These are phyloP conservation scores for Lactifluus echinatus DNA, from an alignment of 768 basidiomycete species.

Conservation along the genomic window DNA sequence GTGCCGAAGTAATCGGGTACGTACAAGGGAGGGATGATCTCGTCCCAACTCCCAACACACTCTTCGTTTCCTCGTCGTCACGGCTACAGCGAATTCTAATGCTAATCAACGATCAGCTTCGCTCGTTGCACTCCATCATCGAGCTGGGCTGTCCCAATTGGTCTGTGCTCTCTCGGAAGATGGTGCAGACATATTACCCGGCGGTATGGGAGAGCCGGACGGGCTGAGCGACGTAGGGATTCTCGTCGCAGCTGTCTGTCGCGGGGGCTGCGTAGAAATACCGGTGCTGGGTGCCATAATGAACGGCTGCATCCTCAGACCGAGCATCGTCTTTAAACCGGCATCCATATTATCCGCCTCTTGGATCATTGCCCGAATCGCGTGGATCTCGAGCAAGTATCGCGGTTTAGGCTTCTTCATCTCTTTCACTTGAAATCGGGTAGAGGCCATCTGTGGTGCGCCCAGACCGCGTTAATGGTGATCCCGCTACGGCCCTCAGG, in stretches of 20 bases:
- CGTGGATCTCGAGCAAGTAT: slow-evolving; percentile 15
- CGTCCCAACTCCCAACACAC: not conserved
- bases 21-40: not conserved
- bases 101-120: not conserved
- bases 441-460: not conserved
- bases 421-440: slow-evolving; percentile 13
- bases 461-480: not conserved
- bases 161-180: slow-evolving; percentile 63
- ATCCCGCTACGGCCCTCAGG: not conserved
- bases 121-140: slow-evolving; percentile 28
- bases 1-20: not conserved
- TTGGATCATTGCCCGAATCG: slow-evolving; percentile 16
- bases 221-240: not conserved
- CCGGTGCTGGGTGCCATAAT: not conserved
- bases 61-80: not conserved
- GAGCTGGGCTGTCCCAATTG: slow-evolving; percentile 54
- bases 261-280: not conserved
- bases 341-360: slow-evolving; percentile 15
- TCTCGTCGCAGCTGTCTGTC: not conserved
- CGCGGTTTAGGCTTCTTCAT: slow-evolving; percentile 6
- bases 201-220: not conserved
- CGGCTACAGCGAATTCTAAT: not conserved
- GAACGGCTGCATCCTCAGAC: not conserved
- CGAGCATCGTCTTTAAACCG: slow-evolving; percentile 2
- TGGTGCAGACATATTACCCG: slow-evolving; percentile 37